Evolutionary conservation across 345 rosid species (phyloP).

Genomic region (Citrus mangshanensis): DNA sequence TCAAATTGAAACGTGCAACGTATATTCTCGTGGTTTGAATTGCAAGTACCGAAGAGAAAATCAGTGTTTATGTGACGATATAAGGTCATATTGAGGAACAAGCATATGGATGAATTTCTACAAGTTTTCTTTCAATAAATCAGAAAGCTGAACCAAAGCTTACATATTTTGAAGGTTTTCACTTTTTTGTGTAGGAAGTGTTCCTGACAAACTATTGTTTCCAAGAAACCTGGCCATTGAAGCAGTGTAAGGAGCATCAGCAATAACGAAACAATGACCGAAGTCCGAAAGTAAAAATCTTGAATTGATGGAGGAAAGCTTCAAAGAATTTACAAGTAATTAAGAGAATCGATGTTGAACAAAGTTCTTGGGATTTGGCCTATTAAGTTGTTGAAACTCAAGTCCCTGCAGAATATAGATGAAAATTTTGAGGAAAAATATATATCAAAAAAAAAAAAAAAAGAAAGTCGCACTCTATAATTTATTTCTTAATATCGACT

Average conservation of each 20-base stretch:
- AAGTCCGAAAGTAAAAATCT: background rate
- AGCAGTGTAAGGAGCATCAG: background rate
- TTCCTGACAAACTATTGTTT: conserved; percentile 34
- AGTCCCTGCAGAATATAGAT: conserved; percentile 24
- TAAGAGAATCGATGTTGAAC: conserved; percentile 24
- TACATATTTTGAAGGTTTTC: conserved; percentile 28
- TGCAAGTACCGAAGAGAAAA: background rate
- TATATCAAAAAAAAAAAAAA: no score
- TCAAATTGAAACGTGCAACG: background rate
- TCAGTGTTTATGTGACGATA: background rate
- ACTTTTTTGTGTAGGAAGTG: conserved; percentile 23
- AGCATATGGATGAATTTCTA: background rate
- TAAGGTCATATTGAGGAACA: background rate
- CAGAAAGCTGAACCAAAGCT: background rate
- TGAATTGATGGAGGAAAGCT: background rate
- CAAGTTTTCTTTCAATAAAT: background rate
- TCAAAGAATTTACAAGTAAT: conserved; percentile 19
- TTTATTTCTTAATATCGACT: conserved; percentile 7
- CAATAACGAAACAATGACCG: background rate
- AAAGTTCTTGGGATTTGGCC: conserved; percentile 29
- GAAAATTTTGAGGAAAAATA: background rate
- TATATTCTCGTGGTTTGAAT: background rate
- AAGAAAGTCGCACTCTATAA: background rate
- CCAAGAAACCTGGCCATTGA: conserved; percentile 35
- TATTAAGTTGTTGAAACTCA: conserved; percentile 39